These are phyloP conservation scores for Pelargonium cotyledonis DNA, from an alignment of 441 rosid species.

Conservation along the genomic window DNA sequence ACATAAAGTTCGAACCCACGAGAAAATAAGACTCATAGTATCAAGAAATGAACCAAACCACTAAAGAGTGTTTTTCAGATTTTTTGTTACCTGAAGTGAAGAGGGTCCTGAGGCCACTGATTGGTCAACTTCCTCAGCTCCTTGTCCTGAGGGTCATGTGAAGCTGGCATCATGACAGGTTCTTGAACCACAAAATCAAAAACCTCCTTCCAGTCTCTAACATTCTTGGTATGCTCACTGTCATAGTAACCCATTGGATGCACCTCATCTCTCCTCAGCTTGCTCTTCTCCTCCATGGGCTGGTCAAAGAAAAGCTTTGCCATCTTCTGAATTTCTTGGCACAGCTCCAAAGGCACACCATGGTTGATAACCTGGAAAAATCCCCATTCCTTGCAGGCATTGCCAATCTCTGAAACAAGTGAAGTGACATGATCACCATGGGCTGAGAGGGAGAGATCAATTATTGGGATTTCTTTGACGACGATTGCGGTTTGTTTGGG, in stretches of 20 bases:
- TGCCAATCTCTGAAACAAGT: slow-evolving; percentile 14
- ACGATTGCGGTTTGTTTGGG: not conserved
- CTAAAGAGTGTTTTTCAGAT: not conserved
- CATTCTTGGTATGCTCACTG: slow-evolving; percentile 29
- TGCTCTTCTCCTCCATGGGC: slow-evolving; percentile 23
- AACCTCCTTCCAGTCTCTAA: slow-evolving; percentile 30
- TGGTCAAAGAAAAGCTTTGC: slow-evolving; percentile 21
- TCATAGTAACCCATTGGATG: slow-evolving; percentile 28
- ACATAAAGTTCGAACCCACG: not conserved
- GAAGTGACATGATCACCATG: not conserved
- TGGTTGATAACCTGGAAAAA: slow-evolving; percentile 28
- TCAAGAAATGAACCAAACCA: not conserved
- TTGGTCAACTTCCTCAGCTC: slow-evolving; percentile 37
- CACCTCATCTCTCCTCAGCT: slow-evolving; percentile 23
- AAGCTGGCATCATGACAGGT: slow-evolving; percentile 24
- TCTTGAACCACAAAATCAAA: slow-evolving; percentile 25
- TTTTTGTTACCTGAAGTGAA: slow-evolving; percentile 29
- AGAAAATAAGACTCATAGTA: not conserved
- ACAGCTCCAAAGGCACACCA: slow-evolving; percentile 20
- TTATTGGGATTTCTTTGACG: not conserved
- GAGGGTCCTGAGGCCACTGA: slow-evolving; percentile 50
- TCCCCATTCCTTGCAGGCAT: slow-evolving; percentile 24
- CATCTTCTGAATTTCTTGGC: slow-evolving; percentile 15
- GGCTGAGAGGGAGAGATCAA: slow-evolving; percentile 18
- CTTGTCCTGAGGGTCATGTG: slow-evolving; percentile 31